Conservation (phyloP, 2,329 filamentous ascomycete species). For the Hypocrella siamensis region DNA sequence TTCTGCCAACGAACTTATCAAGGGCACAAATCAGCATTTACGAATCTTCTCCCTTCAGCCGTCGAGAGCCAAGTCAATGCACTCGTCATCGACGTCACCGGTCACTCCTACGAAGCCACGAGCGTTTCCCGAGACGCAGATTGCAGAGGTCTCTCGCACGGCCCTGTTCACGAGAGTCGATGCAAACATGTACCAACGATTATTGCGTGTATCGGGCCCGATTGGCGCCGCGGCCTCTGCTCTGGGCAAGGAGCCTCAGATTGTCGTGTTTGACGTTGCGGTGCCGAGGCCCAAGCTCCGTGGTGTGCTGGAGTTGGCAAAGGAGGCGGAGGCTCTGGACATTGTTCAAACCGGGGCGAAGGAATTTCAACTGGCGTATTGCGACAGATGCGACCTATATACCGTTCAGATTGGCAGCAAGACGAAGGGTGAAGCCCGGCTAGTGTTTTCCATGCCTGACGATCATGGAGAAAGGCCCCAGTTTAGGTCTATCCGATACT, state of each 20-base stretch:
- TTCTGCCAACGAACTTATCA: conserved; percentile 51
- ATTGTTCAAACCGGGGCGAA: conserved; percentile 43
- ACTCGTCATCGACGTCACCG: conserved; percentile 13
- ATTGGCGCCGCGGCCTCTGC: conserved; percentile 69
- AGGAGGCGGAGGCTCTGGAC: conserved; percentile 55
- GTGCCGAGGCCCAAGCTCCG: conserved; percentile 30
- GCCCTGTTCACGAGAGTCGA: conserved; percentile 34
- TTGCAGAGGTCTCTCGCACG: conserved; percentile 36
- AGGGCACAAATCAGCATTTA: conserved; percentile 72
- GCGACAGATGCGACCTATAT: conserved; percentile 60
- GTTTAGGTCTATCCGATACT: conserved; percentile 43
- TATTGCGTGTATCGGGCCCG: conserved; percentile 43
- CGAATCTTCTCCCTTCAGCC: conserved; percentile 51
- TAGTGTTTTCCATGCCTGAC: conserved; percentile 40
- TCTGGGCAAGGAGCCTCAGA: conserved; percentile 57
- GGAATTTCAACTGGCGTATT: conserved; percentile 61
- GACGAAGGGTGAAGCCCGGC: conserved; percentile 28
- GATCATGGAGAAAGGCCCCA: conserved; percentile 30
- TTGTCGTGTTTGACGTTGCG: conserved; percentile 58
- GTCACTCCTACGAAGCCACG: conserved; percentile 1
- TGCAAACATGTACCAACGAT: conserved; percentile 41
- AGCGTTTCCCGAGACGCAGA: conserved; percentile 15
- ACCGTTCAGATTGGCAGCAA: conserved; percentile 41
- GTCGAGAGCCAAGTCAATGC: conserved; percentile 14
- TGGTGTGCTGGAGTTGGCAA: conserved; percentile 32